Conservation (phyloP, 805 yeast genomes). For the Priceomyces fermenticarens region DNA sequence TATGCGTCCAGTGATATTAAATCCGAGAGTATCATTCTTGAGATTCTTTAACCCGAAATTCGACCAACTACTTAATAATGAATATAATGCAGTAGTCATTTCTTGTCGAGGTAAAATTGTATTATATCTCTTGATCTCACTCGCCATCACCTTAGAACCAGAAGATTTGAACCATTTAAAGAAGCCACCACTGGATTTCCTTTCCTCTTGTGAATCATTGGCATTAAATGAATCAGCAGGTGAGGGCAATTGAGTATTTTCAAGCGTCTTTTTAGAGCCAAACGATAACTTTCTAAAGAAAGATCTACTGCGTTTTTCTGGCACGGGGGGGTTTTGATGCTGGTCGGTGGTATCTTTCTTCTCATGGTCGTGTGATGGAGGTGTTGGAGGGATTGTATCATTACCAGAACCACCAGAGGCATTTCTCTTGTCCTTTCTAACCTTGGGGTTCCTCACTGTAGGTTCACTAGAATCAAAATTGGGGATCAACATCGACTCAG, state of each 20-base stretch:
- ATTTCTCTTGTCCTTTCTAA: constrained; percentile 9
- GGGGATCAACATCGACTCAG: constrained; percentile 36
- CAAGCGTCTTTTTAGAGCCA: constrained; percentile 42
- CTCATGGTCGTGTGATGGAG: constrained; percentile 12
- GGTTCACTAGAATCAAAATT: constrained; percentile 9
- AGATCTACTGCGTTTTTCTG: constrained; percentile 31
- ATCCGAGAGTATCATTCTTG: constrained; percentile 38
- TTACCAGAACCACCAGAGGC: constrained; percentile 1
- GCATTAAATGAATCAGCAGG: constrained; percentile 27
- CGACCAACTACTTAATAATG: constrained; percentile 65
- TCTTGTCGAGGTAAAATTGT: constrained; percentile 49
- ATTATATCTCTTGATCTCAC: constrained; percentile 32
- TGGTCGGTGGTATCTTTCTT: constrained; percentile 31
- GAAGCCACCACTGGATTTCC: constrained; percentile 22
- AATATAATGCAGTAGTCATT: constrained; percentile 60
- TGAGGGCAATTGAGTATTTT: constrained; percentile 28
- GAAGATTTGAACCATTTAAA: constrained; percentile 40
- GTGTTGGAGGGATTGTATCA: constrained; percentile 17
- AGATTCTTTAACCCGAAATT: constrained; percentile 65
- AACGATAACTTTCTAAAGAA: constrained; percentile 51
- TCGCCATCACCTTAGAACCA: constrained; percentile 14
- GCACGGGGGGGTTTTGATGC: constrained; percentile 11
- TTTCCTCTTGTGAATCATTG: constrained; percentile 24
- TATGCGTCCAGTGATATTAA: constrained; percentile 57
- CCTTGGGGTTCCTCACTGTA: constrained; percentile 13